These are phyloP conservation scores for Dillenia suffruticosa DNA, from an alignment of 164 flowering plant species.

Conservation along the genomic window DNA sequence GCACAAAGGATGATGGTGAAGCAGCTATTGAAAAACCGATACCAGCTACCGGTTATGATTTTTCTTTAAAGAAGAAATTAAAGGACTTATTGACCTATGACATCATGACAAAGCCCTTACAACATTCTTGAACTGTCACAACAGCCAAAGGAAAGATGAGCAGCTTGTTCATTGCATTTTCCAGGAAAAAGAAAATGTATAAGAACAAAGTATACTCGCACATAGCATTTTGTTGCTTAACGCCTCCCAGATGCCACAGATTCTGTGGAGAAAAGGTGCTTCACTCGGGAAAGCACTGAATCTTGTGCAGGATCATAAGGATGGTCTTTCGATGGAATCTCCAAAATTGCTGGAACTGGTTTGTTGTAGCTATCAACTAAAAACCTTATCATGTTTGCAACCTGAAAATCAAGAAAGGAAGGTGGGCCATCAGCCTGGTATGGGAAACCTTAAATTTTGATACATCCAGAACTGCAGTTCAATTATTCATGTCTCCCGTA, in stretches of 20 bases:
- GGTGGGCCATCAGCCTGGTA: background rate
- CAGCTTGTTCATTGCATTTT: too few relatives aligned
- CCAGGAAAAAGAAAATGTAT: background rate
- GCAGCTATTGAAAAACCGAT: too few relatives aligned
- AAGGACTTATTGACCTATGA: too few relatives aligned
- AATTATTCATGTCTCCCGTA: too few relatives aligned
- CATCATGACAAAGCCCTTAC: too few relatives aligned
- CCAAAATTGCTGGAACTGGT: constrained; percentile 92
- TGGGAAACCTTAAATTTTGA: too few relatives aligned
- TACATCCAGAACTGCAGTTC: too few relatives aligned
- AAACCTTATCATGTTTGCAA: constrained; percentile 95
- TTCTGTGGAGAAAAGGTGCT: constrained; percentile 79
- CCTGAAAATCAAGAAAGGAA: constrained; percentile 36
- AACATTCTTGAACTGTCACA: too few relatives aligned
- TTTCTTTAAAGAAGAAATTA: too few relatives aligned
- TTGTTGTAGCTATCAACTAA: constrained; percentile 93
- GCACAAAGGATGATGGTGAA: too few relatives aligned
- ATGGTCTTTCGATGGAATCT: constrained; percentile 97
- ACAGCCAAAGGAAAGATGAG: too few relatives aligned
- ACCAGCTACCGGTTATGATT: too few relatives aligned
- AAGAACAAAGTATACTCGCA: background rate
- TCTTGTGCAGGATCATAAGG: constrained; percentile 96
- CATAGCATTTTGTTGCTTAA: constrained; percentile 11
- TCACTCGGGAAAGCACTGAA: constrained; percentile 92
- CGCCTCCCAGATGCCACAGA: constrained; percentile 85